These are phyloP conservation scores for Centella asiatica DNA, from an alignment of 129 eudicot species.

Conservation along the genomic window DNA sequence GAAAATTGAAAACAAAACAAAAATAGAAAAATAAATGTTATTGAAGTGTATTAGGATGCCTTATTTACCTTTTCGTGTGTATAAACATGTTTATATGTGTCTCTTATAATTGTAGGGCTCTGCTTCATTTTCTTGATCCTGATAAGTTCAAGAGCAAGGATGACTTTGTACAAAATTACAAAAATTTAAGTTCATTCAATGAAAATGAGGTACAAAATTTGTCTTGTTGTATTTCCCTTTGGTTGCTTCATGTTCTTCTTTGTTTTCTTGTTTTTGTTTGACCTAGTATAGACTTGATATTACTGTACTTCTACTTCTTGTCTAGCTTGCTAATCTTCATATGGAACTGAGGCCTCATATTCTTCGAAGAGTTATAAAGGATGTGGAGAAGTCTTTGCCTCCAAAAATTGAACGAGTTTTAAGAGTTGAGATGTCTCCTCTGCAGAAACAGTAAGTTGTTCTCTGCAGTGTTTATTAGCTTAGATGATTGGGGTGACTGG, in stretches of 20 bases:
- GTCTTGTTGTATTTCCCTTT: not conserved
- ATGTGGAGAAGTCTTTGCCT: constrained; percentile 98
- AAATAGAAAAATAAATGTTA: too few species aligned
- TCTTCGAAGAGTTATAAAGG: constrained; percentile 92
- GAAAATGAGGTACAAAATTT: constrained; percentile 61
- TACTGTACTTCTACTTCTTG: not conserved
- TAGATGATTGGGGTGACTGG: not conserved
- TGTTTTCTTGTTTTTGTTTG: not conserved
- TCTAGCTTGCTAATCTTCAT: constrained; percentile 95
- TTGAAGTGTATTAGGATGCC: not conserved
- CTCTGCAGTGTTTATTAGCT: constrained; percentile 1
- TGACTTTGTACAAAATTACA: constrained; percentile 89
- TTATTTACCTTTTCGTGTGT: not conserved
- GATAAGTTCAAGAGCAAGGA: constrained; percentile 88
- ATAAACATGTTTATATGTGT: not conserved
- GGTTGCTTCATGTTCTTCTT: not conserved
- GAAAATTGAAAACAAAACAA: too few species aligned
- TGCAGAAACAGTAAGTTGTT: constrained; percentile 79
- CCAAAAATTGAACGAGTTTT: constrained; percentile 97
- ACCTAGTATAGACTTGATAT: not conserved
- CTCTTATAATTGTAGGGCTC: constrained; percentile 52
- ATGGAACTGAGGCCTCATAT: constrained; percentile 97
- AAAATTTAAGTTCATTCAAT: constrained; percentile 89
- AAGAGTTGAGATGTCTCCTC: constrained; percentile 99
- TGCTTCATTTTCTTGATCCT: constrained; percentile 97